Base-by-base conservation (phyloP, 2,329 filamentous ascomycete genomes). In the Aspergillus udagawae region DNA sequence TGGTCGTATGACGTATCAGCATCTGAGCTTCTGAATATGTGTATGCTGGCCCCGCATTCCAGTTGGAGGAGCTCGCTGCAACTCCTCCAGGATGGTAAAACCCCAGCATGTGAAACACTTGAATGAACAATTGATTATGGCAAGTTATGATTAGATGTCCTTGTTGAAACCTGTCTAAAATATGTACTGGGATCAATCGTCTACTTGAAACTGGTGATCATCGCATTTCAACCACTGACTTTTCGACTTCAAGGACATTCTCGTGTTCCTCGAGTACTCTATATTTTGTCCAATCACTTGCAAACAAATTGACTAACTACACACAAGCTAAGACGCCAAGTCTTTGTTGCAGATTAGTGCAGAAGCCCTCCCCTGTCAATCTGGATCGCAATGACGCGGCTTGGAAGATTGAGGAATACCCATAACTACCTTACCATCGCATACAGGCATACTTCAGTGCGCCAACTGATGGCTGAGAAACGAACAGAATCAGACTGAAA, bases 371-470 rank as follows among this genome's bases (percentile, higher is more conserved):
- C 49, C 52, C 42, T 29, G 42, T 45, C 50, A 35, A 32, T 28
- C 45, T 41, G 35, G 21, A 48, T 23, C 8, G 20, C 29, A 21
- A 57, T 57, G 55, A 57, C 55, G 55, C 55, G 55, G 55, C 55
- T 57, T 51, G 14, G 50, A 56, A 58, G 20, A 53, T 28, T 21
- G 17, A 21, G 50, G 38, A 55, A 38, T 28, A 17, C 21, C n/a
- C 8, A 23, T 45, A 21, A 20, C 7, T 25, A 25, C 25, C 25
- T 25, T 20, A 21, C 20, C 42, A 45, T 45, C n/a, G 20, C 21
- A 38, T 38, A 38, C 14, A 38, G 32, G 14, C 32, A 32, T 35
- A 35, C 12, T 32, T 32, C 29, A 14, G 29, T 14, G 32, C 32
- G 12, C 32, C 32, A 17, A 6, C 32, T 17, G 5, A 38, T 35